phyloP scores from a whole-genome alignment of 108 stramenopile genomes.

The Nannochloropsis gaditana region DNA sequence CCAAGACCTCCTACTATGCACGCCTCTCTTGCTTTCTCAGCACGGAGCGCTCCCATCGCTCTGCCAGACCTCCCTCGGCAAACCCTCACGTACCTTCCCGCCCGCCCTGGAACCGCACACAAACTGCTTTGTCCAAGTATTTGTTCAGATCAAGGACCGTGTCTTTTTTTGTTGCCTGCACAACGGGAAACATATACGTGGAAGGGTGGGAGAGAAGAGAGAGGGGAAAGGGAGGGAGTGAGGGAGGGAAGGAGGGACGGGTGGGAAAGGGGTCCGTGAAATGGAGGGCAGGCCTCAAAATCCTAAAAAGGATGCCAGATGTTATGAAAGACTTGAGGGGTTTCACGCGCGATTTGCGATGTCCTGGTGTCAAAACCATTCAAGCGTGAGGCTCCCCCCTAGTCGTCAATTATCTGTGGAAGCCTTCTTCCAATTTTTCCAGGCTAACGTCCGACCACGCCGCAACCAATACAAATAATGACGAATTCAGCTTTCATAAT shows the following conservation, averaged over 20 bases:
- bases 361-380: too few species aligned
- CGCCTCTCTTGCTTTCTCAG: background rate
- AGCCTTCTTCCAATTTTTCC: too few species aligned
- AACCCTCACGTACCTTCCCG: conserved; percentile 48
- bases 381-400: too few species aligned
- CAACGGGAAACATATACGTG: background rate
- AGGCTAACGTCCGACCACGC: too few species aligned
- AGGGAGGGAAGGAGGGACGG: background rate
- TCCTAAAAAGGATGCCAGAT: background rate
- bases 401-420: too few species aligned
- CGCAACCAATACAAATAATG: too few species aligned
- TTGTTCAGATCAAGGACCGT: conserved; percentile 54
- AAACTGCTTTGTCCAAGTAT: conserved; percentile 57
- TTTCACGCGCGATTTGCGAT: too few species aligned
- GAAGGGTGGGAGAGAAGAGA: conserved; percentile 17
- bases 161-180: conserved; percentile 8
- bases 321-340: too few species aligned
- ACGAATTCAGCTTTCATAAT: too few species aligned
- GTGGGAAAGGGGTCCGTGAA: background rate
- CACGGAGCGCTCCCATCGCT: background rate
- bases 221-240: conserved; percentile 23
- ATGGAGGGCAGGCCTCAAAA: background rate
- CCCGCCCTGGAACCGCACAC: conserved; percentile 62
- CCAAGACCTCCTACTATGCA: background rate
- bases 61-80: background rate